Conservation (phyloP, 1,284 basidiomycete species). For the Ustilago crameri region DNA sequence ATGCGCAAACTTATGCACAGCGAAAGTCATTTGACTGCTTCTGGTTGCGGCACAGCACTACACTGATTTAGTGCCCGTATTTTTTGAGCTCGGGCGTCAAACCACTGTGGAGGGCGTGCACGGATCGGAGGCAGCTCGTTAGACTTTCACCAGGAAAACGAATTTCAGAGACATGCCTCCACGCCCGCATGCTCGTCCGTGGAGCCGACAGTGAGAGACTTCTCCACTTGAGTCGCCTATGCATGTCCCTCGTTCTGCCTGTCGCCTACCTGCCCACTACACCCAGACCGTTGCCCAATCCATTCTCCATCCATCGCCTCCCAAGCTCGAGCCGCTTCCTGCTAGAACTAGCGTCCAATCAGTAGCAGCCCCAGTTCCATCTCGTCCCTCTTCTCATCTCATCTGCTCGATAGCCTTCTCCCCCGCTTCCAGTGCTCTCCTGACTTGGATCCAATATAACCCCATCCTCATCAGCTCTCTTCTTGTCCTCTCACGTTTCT, state of each 20-base stretch:
- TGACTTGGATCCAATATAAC: no score
- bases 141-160: constrained; percentile 13
- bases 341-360: no score
- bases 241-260: background rate
- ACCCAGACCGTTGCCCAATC: no score
- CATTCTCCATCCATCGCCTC: no score
- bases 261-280: no score
- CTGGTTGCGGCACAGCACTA: background rate
- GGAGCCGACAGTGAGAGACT: constrained; percentile 3
- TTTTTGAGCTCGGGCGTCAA: background rate
- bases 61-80: background rate
- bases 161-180: background rate
- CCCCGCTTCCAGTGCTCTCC: no score
- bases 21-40: background rate
- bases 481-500: background rate
- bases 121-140: background rate
- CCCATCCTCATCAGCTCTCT: background rate
- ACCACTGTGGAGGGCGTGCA: background rate
- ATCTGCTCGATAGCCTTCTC: no score
- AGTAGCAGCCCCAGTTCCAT: no score
- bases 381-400: no score
- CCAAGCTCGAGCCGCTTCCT: no score
- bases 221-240: background rate
- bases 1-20: background rate
- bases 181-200: constrained; percentile 8